phyloP scores from a whole-genome alignment of 805 yeast species.

The Ogataea naganishii region DNA sequence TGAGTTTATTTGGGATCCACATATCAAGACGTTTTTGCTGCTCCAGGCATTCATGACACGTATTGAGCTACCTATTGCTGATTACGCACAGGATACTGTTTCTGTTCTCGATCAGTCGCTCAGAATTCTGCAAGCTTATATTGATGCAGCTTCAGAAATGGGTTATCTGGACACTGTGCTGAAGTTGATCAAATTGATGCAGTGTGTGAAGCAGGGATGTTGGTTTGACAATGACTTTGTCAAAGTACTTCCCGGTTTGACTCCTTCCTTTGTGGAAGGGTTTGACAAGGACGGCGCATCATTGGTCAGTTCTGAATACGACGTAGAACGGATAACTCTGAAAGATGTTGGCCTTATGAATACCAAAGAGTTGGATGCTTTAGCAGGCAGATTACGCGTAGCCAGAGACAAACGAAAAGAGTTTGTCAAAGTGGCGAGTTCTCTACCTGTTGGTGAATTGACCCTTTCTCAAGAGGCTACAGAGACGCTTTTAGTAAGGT shows the following conservation, averaged over 20 bases:
- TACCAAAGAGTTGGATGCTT: slow-evolving; percentile 22
- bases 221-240: slow-evolving; percentile 81
- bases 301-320: slow-evolving; percentile 21
- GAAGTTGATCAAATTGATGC: slow-evolving; percentile 63
- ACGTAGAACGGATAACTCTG: slow-evolving; percentile 17
- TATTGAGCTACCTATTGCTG: slow-evolving; percentile 84
- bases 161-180: slow-evolving; percentile 61
- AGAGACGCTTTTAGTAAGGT: slow-evolving; percentile 30
- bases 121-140: slow-evolving; percentile 87
- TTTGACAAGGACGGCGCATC: slow-evolving; percentile 26
- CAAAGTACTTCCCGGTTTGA: slow-evolving; percentile 42
- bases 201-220: slow-evolving; percentile 77
- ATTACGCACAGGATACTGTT: slow-evolving; percentile 87
- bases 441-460: slow-evolving; percentile 54
- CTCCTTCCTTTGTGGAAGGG: slow-evolving; percentile 7
- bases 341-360: slow-evolving; percentile 34
- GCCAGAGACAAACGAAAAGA: slow-evolving; percentile 31
- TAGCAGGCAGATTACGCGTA: slow-evolving; percentile 34
- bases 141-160: slow-evolving; percentile 81
- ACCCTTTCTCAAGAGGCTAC: slow-evolving; percentile 27
- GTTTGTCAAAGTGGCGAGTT: slow-evolving; percentile 44
- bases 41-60: slow-evolving; percentile 67
- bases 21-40: slow-evolving; percentile 65
- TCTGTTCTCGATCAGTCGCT: slow-evolving; percentile 90
- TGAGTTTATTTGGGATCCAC: slow-evolving; percentile 79